These are phyloP conservation scores for Oryza punctata DNA, from an alignment of 176 grass and related monocot genomes.

Conservation along the genomic window DNA sequence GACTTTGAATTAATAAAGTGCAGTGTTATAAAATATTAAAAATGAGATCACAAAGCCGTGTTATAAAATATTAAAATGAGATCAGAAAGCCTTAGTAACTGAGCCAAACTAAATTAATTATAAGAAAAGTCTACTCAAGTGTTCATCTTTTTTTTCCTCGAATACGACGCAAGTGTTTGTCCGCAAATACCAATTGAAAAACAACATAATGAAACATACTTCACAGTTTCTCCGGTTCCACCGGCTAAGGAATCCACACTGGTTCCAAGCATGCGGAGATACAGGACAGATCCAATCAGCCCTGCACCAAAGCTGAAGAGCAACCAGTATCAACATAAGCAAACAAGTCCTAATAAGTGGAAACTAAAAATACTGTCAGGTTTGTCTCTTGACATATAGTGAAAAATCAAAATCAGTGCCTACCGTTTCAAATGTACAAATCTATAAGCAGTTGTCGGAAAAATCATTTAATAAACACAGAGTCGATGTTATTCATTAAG, in stretches of 20 bases:
- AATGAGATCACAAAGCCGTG: constrained; percentile 1
- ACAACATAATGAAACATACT: constrained; percentile 50
- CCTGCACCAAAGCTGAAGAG: constrained; percentile 81
- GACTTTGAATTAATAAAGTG: constrained; percentile 10
- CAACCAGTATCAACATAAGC: constrained; percentile 33
- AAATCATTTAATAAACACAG: not conserved
- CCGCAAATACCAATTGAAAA: not conserved
- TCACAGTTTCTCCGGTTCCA: constrained; percentile 72
- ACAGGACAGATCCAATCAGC: constrained; percentile 83
- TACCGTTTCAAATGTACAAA: constrained; percentile 23
- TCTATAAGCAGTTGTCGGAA: not conserved
- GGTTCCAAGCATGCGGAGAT: constrained; percentile 92
- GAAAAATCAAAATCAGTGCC: not conserved
- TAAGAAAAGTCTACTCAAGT: not conserved
- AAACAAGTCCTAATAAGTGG: not conserved
- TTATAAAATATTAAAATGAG: constrained; percentile 34
- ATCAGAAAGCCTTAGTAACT: not conserved
- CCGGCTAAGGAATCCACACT: constrained; percentile 89
- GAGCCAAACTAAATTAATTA: constrained; percentile 18
- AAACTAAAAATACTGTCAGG: not conserved
- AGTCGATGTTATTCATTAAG: not conserved
- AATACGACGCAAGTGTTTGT: not conserved
- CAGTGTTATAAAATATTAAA: constrained; percentile 18
- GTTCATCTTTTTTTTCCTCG: too few species aligned
- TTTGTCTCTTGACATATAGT: constrained; percentile 22